phyloP scores from a whole-genome alignment of 192 early-diverging fungal species.

The Coemansia umbellata region DNA sequence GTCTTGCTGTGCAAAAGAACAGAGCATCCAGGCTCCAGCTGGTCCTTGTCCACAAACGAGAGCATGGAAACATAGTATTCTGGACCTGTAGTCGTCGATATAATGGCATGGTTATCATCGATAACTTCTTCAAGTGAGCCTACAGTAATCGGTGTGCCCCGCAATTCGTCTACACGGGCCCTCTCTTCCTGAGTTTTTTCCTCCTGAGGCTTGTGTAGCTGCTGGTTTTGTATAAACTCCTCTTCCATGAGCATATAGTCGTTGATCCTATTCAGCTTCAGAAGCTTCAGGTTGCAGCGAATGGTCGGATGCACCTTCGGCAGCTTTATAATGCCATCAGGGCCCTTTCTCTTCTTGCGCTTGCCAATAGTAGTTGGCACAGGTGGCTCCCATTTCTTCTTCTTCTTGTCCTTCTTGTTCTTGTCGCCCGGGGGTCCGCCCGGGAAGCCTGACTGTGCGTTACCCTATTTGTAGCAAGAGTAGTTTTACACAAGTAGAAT shows the following conservation, averaged over 20 bases:
- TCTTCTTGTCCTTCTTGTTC: constrained; percentile 80
- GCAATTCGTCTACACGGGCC: constrained; percentile 88
- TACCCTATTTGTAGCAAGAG: constrained; percentile 61
- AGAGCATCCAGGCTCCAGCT: constrained; percentile 95
- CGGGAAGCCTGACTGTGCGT: constrained; percentile 73
- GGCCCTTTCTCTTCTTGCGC: constrained; percentile 92
- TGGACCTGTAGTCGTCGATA: constrained; percentile 85
- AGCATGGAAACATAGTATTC: constrained; percentile 98
- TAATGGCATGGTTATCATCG: constrained; percentile 99
- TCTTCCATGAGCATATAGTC: constrained; percentile 98
- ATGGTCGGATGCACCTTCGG: constrained; percentile 98
- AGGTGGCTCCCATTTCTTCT: constrained; percentile 99
- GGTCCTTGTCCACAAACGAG: constrained; percentile 99
- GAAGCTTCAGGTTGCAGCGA: constrained; percentile 92
- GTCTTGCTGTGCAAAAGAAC: constrained; percentile 91
- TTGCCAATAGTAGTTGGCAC: constrained; percentile 98
- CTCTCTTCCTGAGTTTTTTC: constrained; percentile 93
- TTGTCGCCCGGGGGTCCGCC: constrained; percentile 63
- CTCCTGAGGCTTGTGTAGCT: constrained; percentile 94
- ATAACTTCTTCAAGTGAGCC: constrained; percentile 98
- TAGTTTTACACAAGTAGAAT: neutral
- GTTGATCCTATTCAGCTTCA: constrained; percentile 97
- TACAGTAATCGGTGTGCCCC: constrained; percentile 96
- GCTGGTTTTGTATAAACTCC: constrained; percentile 99
- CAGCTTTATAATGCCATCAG: constrained; percentile 85